phyloP scores from a whole-genome alignment of 306 rosid genomes.

The Pueraria montana region DNA sequence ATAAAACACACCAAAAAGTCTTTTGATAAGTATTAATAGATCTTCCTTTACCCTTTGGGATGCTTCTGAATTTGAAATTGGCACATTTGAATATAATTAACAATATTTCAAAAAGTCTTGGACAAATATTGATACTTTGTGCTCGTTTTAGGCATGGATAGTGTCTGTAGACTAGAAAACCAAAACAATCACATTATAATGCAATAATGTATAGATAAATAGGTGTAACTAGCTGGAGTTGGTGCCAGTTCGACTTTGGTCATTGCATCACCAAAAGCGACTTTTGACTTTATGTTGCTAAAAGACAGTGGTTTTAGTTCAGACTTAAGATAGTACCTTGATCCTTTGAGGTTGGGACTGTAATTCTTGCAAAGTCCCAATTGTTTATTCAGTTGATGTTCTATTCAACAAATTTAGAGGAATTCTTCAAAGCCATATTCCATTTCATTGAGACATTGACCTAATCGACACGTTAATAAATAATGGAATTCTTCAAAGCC shows the following conservation, averaged over 20 bases:
- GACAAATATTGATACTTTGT: not conserved
- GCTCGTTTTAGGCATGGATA: not conserved
- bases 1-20: not conserved
- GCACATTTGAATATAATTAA: not conserved
- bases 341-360: not conserved
- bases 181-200: not conserved
- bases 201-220: constrained; percentile 5
- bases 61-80: constrained; percentile 20
- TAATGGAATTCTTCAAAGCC: not conserved
- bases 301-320: not conserved
- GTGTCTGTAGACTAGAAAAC: not conserved
- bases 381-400: not conserved
- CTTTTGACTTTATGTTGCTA: not conserved
- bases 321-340: not conserved
- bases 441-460: not conserved
- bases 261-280: constrained; percentile 17
- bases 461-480: not conserved
- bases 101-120: not conserved
- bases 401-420: not conserved
- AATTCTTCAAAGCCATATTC: not conserved
- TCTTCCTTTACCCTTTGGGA: not conserved
- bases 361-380: not conserved
- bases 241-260: not conserved
- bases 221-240: constrained; percentile 15
- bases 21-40: not conserved